Evolutionary conservation across 805 yeast species (phyloP).

Genomic region (Cyberlindnera galapagoensis): DNA sequence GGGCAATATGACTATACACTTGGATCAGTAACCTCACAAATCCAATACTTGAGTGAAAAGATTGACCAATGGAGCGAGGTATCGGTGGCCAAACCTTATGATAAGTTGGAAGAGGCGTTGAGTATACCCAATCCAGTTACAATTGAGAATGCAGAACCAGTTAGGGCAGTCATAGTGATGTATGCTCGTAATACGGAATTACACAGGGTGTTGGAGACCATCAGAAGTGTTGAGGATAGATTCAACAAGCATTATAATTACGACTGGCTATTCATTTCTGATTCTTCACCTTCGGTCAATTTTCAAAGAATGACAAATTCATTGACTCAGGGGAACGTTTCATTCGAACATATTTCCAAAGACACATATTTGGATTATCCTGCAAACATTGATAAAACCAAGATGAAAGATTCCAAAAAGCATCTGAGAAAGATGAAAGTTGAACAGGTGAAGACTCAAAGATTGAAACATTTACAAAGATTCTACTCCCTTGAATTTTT

Average conservation of each 20-base stretch:
- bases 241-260: constrained; percentile 56
- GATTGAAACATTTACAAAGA: constrained; percentile 52
- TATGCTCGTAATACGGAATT: constrained; percentile 63
- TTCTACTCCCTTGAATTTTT: constrained; percentile 41
- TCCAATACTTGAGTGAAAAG: no score
- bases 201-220: constrained; percentile 45
- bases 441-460: constrained; percentile 46
- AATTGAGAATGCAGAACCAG: no score
- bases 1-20: no score
- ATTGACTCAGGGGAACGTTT: constrained; percentile 46
- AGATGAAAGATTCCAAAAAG: constrained; percentile 26
- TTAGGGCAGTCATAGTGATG: constrained; percentile 52
- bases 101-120: no score
- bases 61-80: no score
- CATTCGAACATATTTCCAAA: constrained; percentile 55
- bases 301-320: constrained; percentile 41
- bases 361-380: constrained; percentile 38
- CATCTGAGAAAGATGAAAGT: constrained; percentile 35
- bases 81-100: no score
- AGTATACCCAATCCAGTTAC: no score
- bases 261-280: constrained; percentile 74
- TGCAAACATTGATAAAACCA: constrained; percentile 4
- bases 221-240: constrained; percentile 57
- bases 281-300: constrained; percentile 46
- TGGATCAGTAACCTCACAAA: no score